These are phyloP conservation scores for Balansia obtecta DNA, from an alignment of 2,329 filamentous ascomycete species.

Conservation along the genomic window DNA sequence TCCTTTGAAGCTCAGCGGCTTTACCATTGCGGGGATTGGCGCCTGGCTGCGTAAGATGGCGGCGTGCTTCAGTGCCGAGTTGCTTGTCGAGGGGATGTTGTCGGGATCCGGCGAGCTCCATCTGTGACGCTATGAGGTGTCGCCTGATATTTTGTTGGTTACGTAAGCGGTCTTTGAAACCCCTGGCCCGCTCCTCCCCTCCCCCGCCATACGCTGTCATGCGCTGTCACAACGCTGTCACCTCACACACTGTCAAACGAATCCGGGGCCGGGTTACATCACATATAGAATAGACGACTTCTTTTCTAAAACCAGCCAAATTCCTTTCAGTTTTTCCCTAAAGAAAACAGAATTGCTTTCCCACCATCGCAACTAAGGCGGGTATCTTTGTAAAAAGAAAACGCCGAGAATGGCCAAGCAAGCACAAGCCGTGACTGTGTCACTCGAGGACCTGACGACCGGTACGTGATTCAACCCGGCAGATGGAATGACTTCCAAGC, in stretches of 20 bases:
- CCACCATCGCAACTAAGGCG: too few species aligned
- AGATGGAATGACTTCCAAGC: neutral
- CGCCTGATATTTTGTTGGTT: slow-evolving; percentile 3
- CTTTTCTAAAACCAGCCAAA: neutral
- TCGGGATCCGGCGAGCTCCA: slow-evolving; percentile 23
- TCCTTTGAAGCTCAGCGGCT: slow-evolving; percentile 88
- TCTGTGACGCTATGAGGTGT: neutral
- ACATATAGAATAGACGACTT: too few species aligned
- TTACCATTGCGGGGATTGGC: slow-evolving; percentile 50
- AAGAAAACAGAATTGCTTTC: neutral
- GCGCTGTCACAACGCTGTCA: too few species aligned
- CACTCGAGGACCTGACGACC: slow-evolving; percentile 45
- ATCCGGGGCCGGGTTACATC: neutral
- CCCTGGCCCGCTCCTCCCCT: neutral
- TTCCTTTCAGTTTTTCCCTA: neutral
- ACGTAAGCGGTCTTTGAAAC: slow-evolving; percentile 11
- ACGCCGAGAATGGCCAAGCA: slow-evolving; percentile 27
- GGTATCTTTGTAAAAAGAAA: too few species aligned
- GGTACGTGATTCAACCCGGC: slow-evolving; percentile 26
- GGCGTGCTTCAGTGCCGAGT: neutral
- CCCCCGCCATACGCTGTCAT: neutral
- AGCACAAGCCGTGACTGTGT: slow-evolving; percentile 47
- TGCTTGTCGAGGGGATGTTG: neutral
- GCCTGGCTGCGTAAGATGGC: neutral
- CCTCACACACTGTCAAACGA: neutral